These are phyloP conservation scores for Lobosporangium transversale DNA, from an alignment of 192 early-diverging fungal genomes.

Conservation along the genomic window DNA sequence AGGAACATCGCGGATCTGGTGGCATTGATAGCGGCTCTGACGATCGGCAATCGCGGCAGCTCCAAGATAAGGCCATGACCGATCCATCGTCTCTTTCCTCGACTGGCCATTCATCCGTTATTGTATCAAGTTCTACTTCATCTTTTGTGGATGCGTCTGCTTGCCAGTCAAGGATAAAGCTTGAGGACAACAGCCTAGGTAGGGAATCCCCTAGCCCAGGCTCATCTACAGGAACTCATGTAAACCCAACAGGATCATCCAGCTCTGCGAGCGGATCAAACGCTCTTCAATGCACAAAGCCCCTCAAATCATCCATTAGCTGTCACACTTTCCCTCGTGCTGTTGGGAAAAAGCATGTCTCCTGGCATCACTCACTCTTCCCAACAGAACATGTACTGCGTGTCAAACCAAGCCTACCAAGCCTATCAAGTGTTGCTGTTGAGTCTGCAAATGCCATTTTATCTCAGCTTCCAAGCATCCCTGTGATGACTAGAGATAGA, in stretches of 20 bases:
- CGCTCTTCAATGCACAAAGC: neutral
- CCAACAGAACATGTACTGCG: conserved; percentile 33
- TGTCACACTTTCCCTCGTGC: conserved; percentile 40
- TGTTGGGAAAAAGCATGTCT: conserved; percentile 43
- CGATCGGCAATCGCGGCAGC: neutral
- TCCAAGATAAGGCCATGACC: neutral
- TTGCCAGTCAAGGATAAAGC: conserved; percentile 11
- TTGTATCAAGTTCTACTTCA: neutral
- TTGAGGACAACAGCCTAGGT: conserved; percentile 11
- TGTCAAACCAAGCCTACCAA: conserved; percentile 47
- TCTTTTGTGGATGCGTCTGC: neutral
- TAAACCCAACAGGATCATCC: neutral
- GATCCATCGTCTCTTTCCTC: neutral
- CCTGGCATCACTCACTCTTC: conserved; percentile 48
- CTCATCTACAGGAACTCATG: no score
- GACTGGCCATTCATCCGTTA: neutral
- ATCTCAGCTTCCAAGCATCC: conserved; percentile 25
- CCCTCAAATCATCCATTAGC: conserved; percentile 45
- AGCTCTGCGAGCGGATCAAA: conserved; percentile 3
- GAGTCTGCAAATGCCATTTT: conserved; percentile 30
- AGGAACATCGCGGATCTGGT: conserved; percentile 5
- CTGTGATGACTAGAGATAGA: conserved; percentile 40
- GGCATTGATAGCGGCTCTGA: conserved; percentile 15
- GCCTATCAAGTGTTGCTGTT: conserved; percentile 27
- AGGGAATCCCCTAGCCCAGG: no score